These are phyloP conservation scores for Candida anutae DNA, from an alignment of 1,139 yeast genomes.

Conservation along the genomic window DNA sequence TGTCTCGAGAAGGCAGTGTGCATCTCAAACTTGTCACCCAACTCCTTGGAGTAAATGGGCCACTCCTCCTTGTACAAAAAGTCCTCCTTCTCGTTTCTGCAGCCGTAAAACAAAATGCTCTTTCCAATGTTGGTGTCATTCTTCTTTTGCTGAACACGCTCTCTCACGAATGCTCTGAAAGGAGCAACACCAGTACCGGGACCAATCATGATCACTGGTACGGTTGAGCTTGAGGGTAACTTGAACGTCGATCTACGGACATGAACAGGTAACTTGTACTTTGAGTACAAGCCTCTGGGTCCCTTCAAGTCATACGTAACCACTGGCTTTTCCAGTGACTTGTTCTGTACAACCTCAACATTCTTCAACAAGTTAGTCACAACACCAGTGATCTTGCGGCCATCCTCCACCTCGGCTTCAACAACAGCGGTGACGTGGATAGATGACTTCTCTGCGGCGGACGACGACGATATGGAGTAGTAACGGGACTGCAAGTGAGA, in stretches of 20 bases:
- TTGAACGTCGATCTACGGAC: constrained; percentile 93
- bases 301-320: constrained; percentile 70
- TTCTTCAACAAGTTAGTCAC: constrained; percentile 82
- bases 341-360: constrained; percentile 58
- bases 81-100: constrained; percentile 69
- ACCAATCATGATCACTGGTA: constrained; percentile 88
- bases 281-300: constrained; percentile 59
- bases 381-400: constrained; percentile 62
- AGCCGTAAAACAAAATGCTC: constrained; percentile 76
- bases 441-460: constrained; percentile 64
- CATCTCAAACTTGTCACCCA: constrained; percentile 64
- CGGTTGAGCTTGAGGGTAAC: constrained; percentile 77
- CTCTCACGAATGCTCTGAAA: constrained; percentile 87
- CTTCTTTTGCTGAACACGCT: constrained; percentile 45
- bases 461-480: constrained; percentile 92
- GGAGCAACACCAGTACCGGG: constrained; percentile 99
- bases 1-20: constrained; percentile 85
- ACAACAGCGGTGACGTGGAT: constrained; percentile 90
- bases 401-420: constrained; percentile 53
- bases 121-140: constrained; percentile 56
- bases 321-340: constrained; percentile 32
- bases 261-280: constrained; percentile 74
- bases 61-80: constrained; percentile 83
- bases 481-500: constrained; percentile 88
- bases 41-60: constrained; percentile 56